These are phyloP conservation scores for Suhomyces maxii DNA, from an alignment of 1,139 yeast species.

Conservation along the genomic window DNA sequence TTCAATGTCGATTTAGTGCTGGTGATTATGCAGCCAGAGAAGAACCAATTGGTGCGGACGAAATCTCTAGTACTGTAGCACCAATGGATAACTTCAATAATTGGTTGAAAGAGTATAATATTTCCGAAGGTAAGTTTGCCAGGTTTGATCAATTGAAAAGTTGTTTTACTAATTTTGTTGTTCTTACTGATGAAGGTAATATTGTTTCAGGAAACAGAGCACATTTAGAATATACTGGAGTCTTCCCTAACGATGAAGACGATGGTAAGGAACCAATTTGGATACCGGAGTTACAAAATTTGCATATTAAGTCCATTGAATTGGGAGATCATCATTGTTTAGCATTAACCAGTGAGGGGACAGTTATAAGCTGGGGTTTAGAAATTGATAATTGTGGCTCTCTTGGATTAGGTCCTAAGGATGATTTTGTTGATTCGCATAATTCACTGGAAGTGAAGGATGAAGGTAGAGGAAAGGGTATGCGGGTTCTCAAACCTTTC, in stretches of 20 bases:
- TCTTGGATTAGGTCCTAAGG: constrained; percentile 60
- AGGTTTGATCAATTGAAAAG: constrained; percentile 50
- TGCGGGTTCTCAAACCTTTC: constrained; percentile 47
- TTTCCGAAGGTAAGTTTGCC: constrained; percentile 16
- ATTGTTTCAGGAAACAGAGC: constrained; percentile 45
- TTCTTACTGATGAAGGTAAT: constrained; percentile 52
- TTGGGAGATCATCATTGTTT: constrained; percentile 75
- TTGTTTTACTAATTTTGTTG: constrained; percentile 50
- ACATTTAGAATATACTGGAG: constrained; percentile 6
- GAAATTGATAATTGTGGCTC: constrained; percentile 69
- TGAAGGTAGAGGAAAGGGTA: constrained; percentile 33
- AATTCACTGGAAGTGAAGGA: constrained; percentile 23
- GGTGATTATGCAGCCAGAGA: constrained; percentile 11
- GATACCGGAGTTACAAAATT: constrained; percentile 48
- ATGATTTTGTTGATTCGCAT: constrained; percentile 20
- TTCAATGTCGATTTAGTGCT: constrained; percentile 37
- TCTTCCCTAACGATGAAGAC: constrained; percentile 12
- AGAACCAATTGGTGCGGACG: constrained; percentile 9
- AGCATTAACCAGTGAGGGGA: constrained; percentile 62
- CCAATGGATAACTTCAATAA: constrained; percentile 25
- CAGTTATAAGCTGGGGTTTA: constrained; percentile 67
- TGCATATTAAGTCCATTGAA: constrained; percentile 55
- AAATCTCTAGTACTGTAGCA: constrained; percentile 10
- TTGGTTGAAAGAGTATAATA: constrained; percentile 28
- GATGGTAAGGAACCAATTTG: constrained; percentile 26